Percentiles rank a stretch among this genome's conserved stretches.
phyloP scores from a whole-genome alignment of 805 yeast genomes.

The Suhomyces faveliae region DNA sequence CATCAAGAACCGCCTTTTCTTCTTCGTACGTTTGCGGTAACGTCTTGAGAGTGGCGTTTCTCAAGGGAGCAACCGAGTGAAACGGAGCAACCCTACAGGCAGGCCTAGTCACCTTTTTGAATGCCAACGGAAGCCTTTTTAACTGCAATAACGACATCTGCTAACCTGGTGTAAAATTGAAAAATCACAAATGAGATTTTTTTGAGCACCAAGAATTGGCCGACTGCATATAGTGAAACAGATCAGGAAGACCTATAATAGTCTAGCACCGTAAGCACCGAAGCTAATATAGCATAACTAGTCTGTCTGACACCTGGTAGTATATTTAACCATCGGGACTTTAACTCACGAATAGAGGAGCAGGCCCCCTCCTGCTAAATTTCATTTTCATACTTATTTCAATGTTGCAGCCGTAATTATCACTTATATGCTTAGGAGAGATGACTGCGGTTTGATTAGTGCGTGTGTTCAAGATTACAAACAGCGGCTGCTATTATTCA shows the following conservation, averaged over 20 bases:
- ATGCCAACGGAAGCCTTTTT: background rate
- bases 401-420: no score
- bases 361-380: no score
- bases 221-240: background rate
- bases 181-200: background rate
- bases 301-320: background rate
- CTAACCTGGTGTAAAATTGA: background rate
- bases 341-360: no score
- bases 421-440: no score
- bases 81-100: background rate
- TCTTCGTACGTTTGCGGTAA: slow-evolving; percentile 59
- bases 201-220: background rate
- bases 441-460: no score
- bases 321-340: no score
- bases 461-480: no score
- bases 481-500: no score
- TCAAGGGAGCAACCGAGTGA: slow-evolving; percentile 1
- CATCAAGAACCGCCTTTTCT: slow-evolving; percentile 67
- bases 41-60: slow-evolving; percentile 9
- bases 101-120: background rate
- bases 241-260: background rate
- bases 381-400: no score
- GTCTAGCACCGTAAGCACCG: background rate
- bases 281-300: background rate
- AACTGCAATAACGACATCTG: slow-evolving; percentile 1